Evolutionary conservation across 768 basidiomycete species (phyloP).

Genomic region (Rhodotorula babjevae): DNA sequence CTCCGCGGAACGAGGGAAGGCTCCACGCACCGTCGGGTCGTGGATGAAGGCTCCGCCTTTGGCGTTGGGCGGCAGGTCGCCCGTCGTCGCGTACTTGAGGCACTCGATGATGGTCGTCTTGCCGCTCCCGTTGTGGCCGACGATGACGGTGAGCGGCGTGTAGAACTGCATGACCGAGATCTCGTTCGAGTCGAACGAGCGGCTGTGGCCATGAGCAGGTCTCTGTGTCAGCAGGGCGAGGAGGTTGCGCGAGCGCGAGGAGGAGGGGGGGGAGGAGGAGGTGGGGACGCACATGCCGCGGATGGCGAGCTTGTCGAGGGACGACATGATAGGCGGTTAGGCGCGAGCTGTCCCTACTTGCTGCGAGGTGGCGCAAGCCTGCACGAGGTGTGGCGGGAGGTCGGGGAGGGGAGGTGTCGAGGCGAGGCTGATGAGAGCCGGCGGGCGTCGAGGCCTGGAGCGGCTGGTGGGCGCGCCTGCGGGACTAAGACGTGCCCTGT

Average conservation of each 20-base stretch:
- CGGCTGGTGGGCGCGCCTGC: too few relatives aligned
- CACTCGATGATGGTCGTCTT: conserved; percentile 99
- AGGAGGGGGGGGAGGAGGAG: too few relatives aligned
- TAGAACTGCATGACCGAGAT: conserved; percentile 94
- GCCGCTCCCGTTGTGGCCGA: conserved; percentile 96
- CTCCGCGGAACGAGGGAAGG: neutral
- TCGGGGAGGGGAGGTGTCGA: too few relatives aligned
- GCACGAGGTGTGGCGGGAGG: neutral
- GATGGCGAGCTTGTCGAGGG: conserved; percentile 40
- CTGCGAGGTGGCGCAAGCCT: neutral
- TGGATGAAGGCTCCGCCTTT: conserved; percentile 98
- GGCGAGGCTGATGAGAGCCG: too few relatives aligned
- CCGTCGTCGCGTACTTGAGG: conserved; percentile 96
- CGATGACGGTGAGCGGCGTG: conserved; percentile 94
- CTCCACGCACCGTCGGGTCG: conserved; percentile 57
- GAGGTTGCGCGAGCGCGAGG: too few relatives aligned
- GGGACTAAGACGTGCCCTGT: too few relatives aligned
- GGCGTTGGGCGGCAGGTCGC: conserved; percentile 94
- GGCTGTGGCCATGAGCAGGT: conserved; percentile 52
- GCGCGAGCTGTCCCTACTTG: too few relatives aligned
- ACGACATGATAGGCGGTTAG: conserved; percentile 9
- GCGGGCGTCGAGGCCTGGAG: too few relatives aligned
- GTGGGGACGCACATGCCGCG: conserved; percentile 33
- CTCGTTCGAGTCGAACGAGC: conserved; percentile 93
- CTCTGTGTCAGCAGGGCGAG: neutral